These are phyloP conservation scores for Ganoderma leucocontextum DNA, from an alignment of 1,284 basidiomycete genomes.

Conservation along the genomic window DNA sequence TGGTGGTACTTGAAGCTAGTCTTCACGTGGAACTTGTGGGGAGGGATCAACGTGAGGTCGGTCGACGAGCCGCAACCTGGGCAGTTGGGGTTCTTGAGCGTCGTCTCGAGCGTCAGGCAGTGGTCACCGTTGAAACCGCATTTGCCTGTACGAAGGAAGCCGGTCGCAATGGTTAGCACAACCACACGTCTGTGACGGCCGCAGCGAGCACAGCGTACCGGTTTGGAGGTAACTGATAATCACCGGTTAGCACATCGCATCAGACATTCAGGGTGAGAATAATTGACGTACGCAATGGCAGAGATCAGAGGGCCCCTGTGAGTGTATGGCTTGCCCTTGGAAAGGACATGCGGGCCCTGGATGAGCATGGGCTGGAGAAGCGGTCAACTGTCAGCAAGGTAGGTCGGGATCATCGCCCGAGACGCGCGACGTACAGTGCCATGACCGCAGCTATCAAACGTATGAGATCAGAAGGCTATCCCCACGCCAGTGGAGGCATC, in stretches of 20 bases:
- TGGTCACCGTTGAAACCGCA: conserved; percentile 53
- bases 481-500: not conserved
- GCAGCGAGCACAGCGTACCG: conserved; percentile 28
- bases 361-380: conserved; percentile 44
- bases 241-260: not conserved
- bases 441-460: conserved; percentile 43
- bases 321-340: conserved; percentile 45
- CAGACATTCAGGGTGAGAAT: not conserved
- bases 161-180: not conserved
- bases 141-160: conserved; percentile 28
- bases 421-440: conserved; percentile 43
- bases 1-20: conserved; percentile 42
- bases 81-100: conserved; percentile 49
- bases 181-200: not conserved
- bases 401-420: not conserved
- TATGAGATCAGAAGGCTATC: conserved; percentile 5
- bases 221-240: conserved; percentile 42
- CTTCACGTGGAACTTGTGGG: conserved; percentile 46
- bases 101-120: conserved; percentile 53
- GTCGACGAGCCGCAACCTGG: conserved; percentile 50
- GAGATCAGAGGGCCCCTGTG: conserved; percentile 38
- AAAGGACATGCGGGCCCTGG: conserved; percentile 42
- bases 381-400: not conserved
- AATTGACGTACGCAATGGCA: conserved; percentile 45
- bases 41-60: conserved; percentile 55